Evolutionary conservation across 1,284 basidiomycete species (phyloP).

Genomic region (Pyrrhoderma noxium): DNA sequence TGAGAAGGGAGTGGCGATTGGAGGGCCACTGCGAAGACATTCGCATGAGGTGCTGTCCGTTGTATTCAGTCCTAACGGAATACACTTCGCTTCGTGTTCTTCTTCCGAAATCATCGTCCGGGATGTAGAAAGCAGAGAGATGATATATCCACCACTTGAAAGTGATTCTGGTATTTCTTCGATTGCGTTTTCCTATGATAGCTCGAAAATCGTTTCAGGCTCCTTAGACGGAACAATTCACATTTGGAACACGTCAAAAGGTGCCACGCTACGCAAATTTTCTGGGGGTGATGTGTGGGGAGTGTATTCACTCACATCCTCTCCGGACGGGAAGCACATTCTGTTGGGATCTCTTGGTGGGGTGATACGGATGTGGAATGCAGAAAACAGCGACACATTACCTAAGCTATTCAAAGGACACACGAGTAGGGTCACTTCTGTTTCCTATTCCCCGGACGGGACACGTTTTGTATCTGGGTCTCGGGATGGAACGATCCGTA

Average conservation of each 20-base stretch:
- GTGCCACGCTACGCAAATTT: not conserved
- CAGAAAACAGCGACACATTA: conserved; percentile 3
- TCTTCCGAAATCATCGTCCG: not conserved
- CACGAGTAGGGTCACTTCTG: conserved; percentile 16
- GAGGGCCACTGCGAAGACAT: conserved; percentile 73
- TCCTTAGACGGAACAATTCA: too few species aligned
- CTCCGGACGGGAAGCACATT: conserved; percentile 17
- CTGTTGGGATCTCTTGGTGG: conserved; percentile 24
- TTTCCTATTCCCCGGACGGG: conserved; percentile 14
- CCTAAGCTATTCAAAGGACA: conserved; percentile 14
- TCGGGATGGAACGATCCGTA: conserved; percentile 2
- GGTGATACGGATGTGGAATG: too few species aligned
- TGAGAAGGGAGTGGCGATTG: conserved; percentile 42
- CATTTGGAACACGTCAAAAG: too few species aligned
- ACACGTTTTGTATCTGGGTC: conserved; percentile 3
- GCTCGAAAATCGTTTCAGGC: too few species aligned
- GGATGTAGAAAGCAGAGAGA: conserved; percentile 2
- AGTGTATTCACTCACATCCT: not conserved
- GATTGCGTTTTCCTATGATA: too few species aligned
- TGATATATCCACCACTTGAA: not conserved
- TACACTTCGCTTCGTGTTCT: not conserved
- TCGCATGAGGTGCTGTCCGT: conserved; percentile 36
- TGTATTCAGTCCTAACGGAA: not conserved
- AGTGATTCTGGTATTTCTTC: not conserved
- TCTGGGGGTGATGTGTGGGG: not conserved